Base-by-base conservation (phyloP, 176 grass and related monocot species). In the Carex myosuroides region DNA sequence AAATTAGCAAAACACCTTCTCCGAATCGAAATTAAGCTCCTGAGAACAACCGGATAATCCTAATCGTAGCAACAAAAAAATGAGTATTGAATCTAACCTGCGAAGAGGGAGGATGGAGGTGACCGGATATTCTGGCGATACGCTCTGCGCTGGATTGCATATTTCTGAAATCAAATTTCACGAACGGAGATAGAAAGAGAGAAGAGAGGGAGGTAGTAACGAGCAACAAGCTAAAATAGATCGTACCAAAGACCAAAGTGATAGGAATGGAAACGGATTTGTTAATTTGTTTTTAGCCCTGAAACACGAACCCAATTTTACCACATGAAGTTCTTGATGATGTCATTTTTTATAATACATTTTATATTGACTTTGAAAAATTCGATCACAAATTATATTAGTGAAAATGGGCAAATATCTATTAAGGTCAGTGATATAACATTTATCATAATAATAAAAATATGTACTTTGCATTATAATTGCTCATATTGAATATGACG, bases 51-150 rank as follows among this genome's bases (percentile, higher is more conserved):
- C 12, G 16, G 37, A 7, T 20, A 64, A 13, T 9, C 20, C 50
- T 30, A 65, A 3, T 50, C 7, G 10, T 0, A 55, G 14, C 1
- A 35, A 41, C 5, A 57, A 48, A 60, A 30, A 26, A 14, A 46
- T 20, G 32, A 55, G 14, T 12, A 17, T 30, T 21, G 68, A 56
- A 42, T 64, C 30, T 71, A 42, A 94, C 94, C 94, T 90, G 90
- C 8, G 79, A 77, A 32, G 71, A 20, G 57, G 70, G 67, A 50
- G 85, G 88, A 22, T 64, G 79, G 3, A 97, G 91, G 85, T 97
- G 94, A 21, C 88, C 75, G 3, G 92, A 87, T 61, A 97, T 24
- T 83, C 80, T 79, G 0, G 87, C 90, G 81, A 97, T 90, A 60
- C 91, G 87, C 85, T 85, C 89, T 13, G 84, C 57, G 79, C 56